phyloP scores from a whole-genome alignment of 495 filamentous ascomycete genomes.

The Penicillium mononematosum region DNA sequence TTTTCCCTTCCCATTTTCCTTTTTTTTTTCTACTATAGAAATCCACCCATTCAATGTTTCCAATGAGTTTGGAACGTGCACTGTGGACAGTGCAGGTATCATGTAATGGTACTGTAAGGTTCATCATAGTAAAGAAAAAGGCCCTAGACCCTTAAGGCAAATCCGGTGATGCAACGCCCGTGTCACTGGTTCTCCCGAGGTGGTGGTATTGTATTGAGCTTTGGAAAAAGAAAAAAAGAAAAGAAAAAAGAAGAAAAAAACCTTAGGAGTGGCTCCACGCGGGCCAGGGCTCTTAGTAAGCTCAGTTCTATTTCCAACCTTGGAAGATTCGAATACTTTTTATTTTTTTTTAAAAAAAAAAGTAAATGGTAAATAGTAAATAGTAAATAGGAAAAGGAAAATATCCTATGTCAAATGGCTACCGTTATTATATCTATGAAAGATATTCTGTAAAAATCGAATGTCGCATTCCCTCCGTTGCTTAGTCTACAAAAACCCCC shows the following conservation, averaged over 20 bases:
- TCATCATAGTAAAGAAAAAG: slow-evolving; percentile 12
- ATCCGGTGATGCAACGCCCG: slow-evolving; percentile 32
- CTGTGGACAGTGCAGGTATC: neutral
- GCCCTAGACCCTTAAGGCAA: slow-evolving; percentile 15
- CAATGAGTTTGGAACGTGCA: neutral
- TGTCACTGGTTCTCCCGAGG: slow-evolving; percentile 16
- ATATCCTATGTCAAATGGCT: neutral
- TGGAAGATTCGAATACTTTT: too few species aligned
- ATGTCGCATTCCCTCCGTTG: slow-evolving; percentile 25
- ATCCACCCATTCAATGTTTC: neutral
- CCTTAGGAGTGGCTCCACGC: slow-evolving; percentile 18
- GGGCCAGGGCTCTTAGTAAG: slow-evolving; percentile 11
- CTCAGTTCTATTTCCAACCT: neutral
- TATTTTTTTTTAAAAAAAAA: too few species aligned
- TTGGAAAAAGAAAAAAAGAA: slow-evolving; percentile 14
- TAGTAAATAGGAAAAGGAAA: neutral
- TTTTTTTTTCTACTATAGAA: neutral
- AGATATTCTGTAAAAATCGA: neutral
- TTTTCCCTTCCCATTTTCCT: neutral
- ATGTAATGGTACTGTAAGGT: slow-evolving; percentile 19
- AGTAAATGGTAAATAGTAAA: too few species aligned
- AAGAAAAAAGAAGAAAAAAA: slow-evolving; percentile 24
- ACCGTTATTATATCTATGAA: neutral
- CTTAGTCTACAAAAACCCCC: slow-evolving; percentile 18
- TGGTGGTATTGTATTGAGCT: neutral